Conservation (phyloP, 2,329 filamentous ascomycete genomes). For the Endothia cerciana region DNA sequence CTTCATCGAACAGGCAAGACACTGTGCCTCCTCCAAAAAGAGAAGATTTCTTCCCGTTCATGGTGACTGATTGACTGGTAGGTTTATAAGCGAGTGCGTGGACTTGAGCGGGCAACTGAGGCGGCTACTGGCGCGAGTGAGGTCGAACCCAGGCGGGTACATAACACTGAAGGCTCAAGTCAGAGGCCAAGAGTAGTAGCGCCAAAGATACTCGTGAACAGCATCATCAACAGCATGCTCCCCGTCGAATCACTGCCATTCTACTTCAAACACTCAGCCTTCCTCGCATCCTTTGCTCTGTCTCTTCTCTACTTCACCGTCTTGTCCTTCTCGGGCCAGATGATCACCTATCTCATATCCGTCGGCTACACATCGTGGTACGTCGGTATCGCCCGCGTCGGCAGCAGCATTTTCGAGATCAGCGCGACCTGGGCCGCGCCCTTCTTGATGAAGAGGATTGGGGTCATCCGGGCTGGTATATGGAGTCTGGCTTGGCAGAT, state of each 20-base stretch:
- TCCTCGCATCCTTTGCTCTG: slow-evolving; percentile 63
- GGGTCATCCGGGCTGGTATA: slow-evolving; percentile 66
- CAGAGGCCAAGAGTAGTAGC: not conserved
- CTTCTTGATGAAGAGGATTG: slow-evolving; percentile 56
- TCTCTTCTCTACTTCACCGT: slow-evolving; percentile 66
- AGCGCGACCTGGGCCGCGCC: slow-evolving; percentile 65
- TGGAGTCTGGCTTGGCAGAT: slow-evolving; percentile 75
- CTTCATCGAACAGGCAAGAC: slow-evolving; percentile 48
- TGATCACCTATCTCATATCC: slow-evolving; percentile 66
- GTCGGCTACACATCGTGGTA: slow-evolving; percentile 54
- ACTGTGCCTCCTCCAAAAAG: not conserved
- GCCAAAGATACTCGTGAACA: slow-evolving; percentile 11
- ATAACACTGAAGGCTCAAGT: not conserved
- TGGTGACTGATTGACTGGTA: slow-evolving; percentile 4
- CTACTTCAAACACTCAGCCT: slow-evolving; percentile 59
- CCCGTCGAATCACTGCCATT: slow-evolving; percentile 38
- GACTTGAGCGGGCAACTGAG: slow-evolving; percentile 26
- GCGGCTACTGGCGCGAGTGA: not conserved
- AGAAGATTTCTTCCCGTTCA: not conserved
- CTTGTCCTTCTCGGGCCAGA: slow-evolving; percentile 62
- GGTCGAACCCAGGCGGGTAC: not conserved
- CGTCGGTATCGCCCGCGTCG: slow-evolving; percentile 57
- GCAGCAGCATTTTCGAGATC: slow-evolving; percentile 60
- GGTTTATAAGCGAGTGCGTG: slow-evolving; percentile 34
- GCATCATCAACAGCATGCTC: slow-evolving; percentile 29